Evolutionary conservation across 192 early-diverging fungal genomes (phyloP).

Genomic region (Backusella westeae): DNA sequence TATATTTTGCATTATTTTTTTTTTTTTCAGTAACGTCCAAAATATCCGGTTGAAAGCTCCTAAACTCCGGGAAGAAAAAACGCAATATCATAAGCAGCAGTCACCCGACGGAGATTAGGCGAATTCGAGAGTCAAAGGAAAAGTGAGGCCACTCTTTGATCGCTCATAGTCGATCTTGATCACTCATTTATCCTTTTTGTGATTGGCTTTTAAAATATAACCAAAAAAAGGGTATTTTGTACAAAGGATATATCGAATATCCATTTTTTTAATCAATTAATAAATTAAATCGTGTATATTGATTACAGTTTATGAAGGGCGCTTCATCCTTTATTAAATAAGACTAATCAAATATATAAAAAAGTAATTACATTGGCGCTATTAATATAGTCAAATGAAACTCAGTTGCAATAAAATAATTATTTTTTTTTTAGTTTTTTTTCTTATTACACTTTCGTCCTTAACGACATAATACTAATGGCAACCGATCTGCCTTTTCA

Average conservation of each 20-base stretch:
- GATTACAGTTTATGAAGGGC: no score
- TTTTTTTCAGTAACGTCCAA: not conserved
- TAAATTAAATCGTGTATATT: not conserved
- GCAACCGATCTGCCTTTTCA: constrained; percentile 7
- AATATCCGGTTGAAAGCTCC: not conserved
- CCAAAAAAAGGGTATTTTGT: not conserved
- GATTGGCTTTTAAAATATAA: not conserved
- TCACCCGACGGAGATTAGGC: not conserved
- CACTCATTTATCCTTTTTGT: not conserved
- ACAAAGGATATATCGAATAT: not conserved
- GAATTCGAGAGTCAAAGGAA: not conserved
- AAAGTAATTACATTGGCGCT: no score
- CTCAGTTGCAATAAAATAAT: not conserved
- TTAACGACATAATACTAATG: not conserved
- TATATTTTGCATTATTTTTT: constrained; percentile 2
- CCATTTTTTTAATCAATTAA: not conserved
- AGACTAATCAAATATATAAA: no score
- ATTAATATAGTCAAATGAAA: not conserved
- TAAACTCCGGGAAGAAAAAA: not conserved
- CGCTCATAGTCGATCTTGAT: not conserved
- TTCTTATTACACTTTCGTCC: not conserved
- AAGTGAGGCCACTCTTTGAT: not conserved
- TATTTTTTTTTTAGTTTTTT: not conserved
- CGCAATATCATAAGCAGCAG: not conserved
- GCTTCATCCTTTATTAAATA: no score